Conservation (phyloP, 2,329 filamentous ascomycete species). For the Ophiosphaerella narmari region DNA sequence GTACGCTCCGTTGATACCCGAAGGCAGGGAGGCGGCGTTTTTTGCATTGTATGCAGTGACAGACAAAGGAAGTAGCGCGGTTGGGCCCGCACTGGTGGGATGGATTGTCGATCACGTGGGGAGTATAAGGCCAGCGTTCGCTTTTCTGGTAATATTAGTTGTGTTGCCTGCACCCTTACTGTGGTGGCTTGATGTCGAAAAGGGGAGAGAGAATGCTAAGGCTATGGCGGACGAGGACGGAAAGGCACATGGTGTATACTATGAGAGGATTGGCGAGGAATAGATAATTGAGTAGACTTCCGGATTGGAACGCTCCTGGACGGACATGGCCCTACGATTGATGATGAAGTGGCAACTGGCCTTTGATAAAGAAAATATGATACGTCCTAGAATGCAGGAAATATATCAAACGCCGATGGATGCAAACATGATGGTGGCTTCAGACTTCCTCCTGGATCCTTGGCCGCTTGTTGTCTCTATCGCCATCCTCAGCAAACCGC, state of each 20-base stretch:
- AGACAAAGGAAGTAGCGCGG: slow-evolving; percentile 89
- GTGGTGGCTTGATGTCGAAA: slow-evolving; percentile 77
- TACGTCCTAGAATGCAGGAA: slow-evolving; percentile 9
- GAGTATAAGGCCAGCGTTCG: slow-evolving; percentile 67
- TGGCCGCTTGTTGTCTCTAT: slow-evolving; percentile 52
- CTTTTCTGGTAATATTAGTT: slow-evolving; percentile 80
- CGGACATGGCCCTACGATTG: background rate
- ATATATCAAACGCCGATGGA: slow-evolving; percentile 13
- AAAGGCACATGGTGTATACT: slow-evolving; percentile 14
- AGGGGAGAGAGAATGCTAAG: slow-evolving; percentile 44
- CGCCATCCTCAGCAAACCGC: slow-evolving; percentile 44
- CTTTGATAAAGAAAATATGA: slow-evolving; percentile 1
- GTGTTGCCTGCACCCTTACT: slow-evolving; percentile 78
- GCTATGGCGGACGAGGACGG: slow-evolving; percentile 25
- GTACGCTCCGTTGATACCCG: slow-evolving; percentile 87
- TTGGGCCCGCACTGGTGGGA: slow-evolving; percentile 88
- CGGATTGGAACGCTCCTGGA: background rate
- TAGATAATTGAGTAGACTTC: background rate
- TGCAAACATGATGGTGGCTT: slow-evolving; percentile 6
- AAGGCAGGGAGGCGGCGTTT: slow-evolving; percentile 89
- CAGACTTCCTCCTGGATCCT: slow-evolving; percentile 43
- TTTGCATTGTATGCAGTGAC: slow-evolving; percentile 95
- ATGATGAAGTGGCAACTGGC: background rate
- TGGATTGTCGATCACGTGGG: slow-evolving; percentile 73
- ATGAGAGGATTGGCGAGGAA: slow-evolving; percentile 23